Conservation (phyloP, 352 stramenopile genomes). For the Phytophthora kernoviae region DNA sequence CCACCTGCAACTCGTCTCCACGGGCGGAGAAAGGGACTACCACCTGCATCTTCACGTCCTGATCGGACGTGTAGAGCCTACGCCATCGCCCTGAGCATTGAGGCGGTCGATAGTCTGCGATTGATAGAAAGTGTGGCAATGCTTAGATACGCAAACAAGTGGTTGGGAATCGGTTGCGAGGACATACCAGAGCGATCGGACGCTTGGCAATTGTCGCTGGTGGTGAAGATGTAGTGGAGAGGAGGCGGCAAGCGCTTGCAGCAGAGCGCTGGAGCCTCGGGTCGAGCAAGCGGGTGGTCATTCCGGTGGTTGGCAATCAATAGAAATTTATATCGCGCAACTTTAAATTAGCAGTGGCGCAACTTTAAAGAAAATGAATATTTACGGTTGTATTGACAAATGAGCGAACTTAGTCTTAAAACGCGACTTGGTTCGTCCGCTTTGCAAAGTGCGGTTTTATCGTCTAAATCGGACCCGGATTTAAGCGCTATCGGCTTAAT, state of each 20-base stretch:
- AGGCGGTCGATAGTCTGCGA: conserved; percentile 41
- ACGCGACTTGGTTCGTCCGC: no score
- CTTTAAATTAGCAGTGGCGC: no score
- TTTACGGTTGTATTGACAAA: no score
- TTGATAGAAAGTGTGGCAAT: conserved; percentile 2
- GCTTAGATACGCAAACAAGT: background rate
- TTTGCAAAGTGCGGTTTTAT: no score
- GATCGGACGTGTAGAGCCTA: conserved; percentile 31
- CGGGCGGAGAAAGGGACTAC: conserved; percentile 60
- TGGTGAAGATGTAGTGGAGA: background rate
- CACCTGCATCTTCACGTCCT: conserved; percentile 31
- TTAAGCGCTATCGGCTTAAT: no score
- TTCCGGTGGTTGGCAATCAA: background rate
- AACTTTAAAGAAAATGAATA: no score
- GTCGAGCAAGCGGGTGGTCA: background rate
- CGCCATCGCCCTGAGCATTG: conserved; percentile 54
- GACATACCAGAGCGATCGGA: conserved; percentile 22
- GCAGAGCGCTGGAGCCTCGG: background rate
- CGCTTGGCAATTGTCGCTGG: conserved; percentile 13
- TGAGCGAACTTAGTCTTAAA: no score
- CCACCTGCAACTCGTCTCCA: conserved; percentile 46
- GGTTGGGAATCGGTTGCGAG: background rate
- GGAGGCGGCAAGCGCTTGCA: background rate
- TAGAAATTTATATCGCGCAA: background rate
- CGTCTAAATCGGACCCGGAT: no score